Percentiles rank a stretch among this genome's conserved stretches.
Conservation (phyloP, 345 rosid species). For the Eucalyptus curtisii region DNA sequence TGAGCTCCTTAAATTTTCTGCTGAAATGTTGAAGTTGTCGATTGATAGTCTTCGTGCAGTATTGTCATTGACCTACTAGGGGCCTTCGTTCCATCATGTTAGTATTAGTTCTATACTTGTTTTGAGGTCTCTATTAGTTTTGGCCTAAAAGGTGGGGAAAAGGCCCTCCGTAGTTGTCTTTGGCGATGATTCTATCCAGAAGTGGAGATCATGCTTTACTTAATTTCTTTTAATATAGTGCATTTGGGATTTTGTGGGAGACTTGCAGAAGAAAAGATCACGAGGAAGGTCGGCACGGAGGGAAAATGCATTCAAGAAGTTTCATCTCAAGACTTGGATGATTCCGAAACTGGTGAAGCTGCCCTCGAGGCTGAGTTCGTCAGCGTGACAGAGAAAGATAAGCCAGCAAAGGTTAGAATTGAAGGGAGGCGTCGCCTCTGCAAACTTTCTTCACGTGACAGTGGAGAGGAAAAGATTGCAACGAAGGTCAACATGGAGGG, state of each 20-base stretch:
- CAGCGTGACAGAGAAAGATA: not conserved
- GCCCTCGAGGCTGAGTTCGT: not conserved
- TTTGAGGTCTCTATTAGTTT: not conserved
- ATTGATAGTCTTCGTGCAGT: not conserved
- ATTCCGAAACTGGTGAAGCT: not conserved
- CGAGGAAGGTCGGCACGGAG: not conserved
- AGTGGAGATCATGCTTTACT: not conserved
- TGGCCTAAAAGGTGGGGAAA: not conserved
- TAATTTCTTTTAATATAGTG: not conserved
- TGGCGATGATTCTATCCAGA: not conserved
- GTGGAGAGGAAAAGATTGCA: not conserved
- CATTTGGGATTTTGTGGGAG: not conserved
- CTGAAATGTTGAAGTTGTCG: not conserved
- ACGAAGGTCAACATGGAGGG: slow-evolving; percentile 1
- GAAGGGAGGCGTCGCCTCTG: slow-evolving; percentile 53
- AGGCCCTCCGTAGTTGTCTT: not conserved
- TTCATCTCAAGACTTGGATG: not conserved
- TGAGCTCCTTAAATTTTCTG: not conserved
- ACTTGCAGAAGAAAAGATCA: not conserved
- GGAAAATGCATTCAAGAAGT: slow-evolving; percentile 3
- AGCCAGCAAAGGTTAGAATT: slow-evolving; percentile 29
- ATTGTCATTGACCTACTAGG: not conserved
- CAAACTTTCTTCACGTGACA: slow-evolving; percentile 33
- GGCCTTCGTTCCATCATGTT: not conserved
- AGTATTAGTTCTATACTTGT: not conserved